Base-by-base conservation (phyloP, 1,284 basidiomycete genomes). In the Marasmius tenuissimus region DNA sequence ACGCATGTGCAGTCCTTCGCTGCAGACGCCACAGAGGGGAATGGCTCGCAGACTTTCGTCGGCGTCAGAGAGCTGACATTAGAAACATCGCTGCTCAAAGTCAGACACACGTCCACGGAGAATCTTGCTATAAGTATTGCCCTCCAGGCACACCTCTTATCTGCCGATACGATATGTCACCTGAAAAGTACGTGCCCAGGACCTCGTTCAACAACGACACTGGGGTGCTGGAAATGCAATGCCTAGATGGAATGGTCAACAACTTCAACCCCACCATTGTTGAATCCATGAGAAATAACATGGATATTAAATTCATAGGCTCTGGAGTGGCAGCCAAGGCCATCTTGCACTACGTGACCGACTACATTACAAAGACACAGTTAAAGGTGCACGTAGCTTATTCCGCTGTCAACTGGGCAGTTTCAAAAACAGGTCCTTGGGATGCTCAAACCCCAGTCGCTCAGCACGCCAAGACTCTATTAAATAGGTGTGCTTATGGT, bases 221-320 rank as follows among this genome's bases (percentile, higher is more conserved):
- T 0, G 76, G 75, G 0, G 71, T 76, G 18, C 20, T 80, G 0
- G 60, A 49, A 7, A 48, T 77, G 0, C 59, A 70, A 4, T 69
- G 69, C 48, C 22, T 74, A 0, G 68, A 79, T 63, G 73, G 76
- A 0, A 11, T 76, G 18, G 71, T 81, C 0, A 81, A 81, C 52
- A 76, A 78, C 53, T 79, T 74, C 60, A 80, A 78, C 61, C 37
- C 49, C 0, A 74, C 73, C 0, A 74, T 81, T 0, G n/a, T 80
- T 0, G 47, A 70, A 9, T 63, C 70, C 0, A 60, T 79, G 0
- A 56, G 72, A 0, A 77, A 76, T 53, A 82, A 81, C 53, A 79
- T 79, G 72, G 78, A 81, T 57, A 75, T 80, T 1, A 73, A 75
- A 58, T 79, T 74, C 54, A 72, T 81, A 16, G 73, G 73, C 0